Evolutionary conservation across 345 rosid genomes (phyloP), one percentile per base, ranked within the genome.

Genomic region (Eucalyptus guilfoylei): DNA sequence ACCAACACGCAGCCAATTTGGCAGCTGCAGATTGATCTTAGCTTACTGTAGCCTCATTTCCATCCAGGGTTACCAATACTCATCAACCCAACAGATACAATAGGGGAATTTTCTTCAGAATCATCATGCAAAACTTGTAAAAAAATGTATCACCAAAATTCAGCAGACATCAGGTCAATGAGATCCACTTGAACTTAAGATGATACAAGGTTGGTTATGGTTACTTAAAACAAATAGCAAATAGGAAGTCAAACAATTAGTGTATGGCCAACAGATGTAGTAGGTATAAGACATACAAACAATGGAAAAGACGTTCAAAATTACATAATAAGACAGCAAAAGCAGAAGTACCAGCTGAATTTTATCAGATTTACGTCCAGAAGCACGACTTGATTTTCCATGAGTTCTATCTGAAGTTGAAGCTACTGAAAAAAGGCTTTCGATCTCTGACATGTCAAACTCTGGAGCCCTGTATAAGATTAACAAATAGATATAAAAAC

Each of bases 391-490:
- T 85, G 91, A 91, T 67, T 95, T 89, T 88, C 95, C 95, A 52
- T 86, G 91, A 55, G 93, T 92, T 42, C 87, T 90, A 76, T 93
- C 96, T 90, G 93, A 64, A 91, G 87, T 93, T 80, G 96, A 94
- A 89, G 91, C 93, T 69, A 96, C 97, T 44, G 98, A 94, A 92
- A 97, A 97, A 87, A 97, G 98, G 94, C 72, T 95, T 91, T 97
- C 99, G 86, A 97, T 98, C 91, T 97, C 99, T 87, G 95, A 94
- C 94, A 96, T 95, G 94, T 97, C 99, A 93, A 97, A 96, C 91
- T 96, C 99, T 40, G 97, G 98, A 94, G 97, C 96, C 94, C 99
- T 97, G 87, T 28, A 90, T 80, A 32, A 45, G 19, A 86, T 86
- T 49, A 72, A 88, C 88, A 87, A 89, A 60, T 32, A 87, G 88